Conservation (phyloP, 345 rosid species). For the Gossypium australe region DNA sequence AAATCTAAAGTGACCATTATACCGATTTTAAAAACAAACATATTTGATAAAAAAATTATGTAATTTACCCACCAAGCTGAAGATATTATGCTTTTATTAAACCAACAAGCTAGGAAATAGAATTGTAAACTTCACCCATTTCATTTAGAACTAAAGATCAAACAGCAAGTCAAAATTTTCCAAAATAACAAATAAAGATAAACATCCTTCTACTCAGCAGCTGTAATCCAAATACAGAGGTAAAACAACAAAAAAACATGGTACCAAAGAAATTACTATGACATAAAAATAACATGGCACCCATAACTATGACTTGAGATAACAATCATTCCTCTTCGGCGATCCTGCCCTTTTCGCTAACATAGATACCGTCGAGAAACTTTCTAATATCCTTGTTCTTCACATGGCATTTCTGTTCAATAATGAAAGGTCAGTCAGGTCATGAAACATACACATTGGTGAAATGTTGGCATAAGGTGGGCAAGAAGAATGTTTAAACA, state of each 20-base stretch:
- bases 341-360: slow-evolving; percentile 51
- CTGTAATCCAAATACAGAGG: neutral
- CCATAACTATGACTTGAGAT: neutral
- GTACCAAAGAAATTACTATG: neutral
- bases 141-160: neutral
- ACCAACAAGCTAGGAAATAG: neutral
- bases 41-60: no score
- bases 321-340: slow-evolving; percentile 35
- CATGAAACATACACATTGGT: neutral
- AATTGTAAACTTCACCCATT: neutral
- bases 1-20: no score
- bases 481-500: neutral
- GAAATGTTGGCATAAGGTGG: neutral
- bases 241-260: neutral
- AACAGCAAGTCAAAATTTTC: neutral
- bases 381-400: slow-evolving; percentile 65
- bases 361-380: slow-evolving; percentile 63
- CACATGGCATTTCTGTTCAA: slow-evolving; percentile 60
- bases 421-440: neutral
- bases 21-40: no score
- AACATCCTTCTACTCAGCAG: neutral
- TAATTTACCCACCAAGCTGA: no score
- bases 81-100: neutral
- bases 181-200: neutral
- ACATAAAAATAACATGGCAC: neutral